A percentile compares a stretch with the other conserved stretches of the same genome.
Evolutionary conservation across 2,329 filamentous ascomycete genomes (phyloP).

Genomic region (Byssochlamys sp.): DNA sequence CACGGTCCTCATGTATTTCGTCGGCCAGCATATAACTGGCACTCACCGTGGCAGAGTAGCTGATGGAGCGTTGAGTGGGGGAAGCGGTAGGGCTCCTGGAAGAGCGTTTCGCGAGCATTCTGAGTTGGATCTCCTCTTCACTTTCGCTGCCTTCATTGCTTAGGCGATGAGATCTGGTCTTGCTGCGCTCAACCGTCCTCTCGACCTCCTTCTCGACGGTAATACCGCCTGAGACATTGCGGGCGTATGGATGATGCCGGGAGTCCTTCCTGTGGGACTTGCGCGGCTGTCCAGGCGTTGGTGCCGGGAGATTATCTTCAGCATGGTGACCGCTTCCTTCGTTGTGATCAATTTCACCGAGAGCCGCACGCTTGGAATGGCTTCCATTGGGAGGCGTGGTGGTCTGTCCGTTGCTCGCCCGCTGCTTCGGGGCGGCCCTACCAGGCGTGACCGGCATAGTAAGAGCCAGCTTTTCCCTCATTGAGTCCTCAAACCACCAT

Average conservation of each 20-base stretch:
- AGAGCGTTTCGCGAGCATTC: conserved; percentile 59
- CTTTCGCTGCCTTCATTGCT: conserved; percentile 55
- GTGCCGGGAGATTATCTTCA: conserved; percentile 86
- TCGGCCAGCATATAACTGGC: conserved; percentile 57
- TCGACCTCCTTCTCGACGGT: conserved; percentile 23
- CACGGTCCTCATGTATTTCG: conserved; percentile 55
- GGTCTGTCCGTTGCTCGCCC: conserved; percentile 58
- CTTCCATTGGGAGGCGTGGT: conserved; percentile 77
- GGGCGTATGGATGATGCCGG: conserved; percentile 63
- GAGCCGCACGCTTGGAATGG: conserved; percentile 65
- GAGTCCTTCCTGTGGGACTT: conserved; percentile 72
- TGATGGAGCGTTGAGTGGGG: conserved; percentile 57
- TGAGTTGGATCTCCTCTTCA: conserved; percentile 73
- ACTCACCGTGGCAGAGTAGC: conserved; percentile 64
- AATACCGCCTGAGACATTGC: conserved; percentile 42
- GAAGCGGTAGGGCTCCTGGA: conserved; percentile 57
- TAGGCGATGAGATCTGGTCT: conserved; percentile 44
- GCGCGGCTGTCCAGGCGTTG: conserved; percentile 87
- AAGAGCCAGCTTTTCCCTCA: conserved; percentile 72
- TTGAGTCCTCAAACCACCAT: conserved; percentile 76
- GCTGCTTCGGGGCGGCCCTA: conserved; percentile 48
- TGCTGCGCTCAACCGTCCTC: conserved; percentile 34
- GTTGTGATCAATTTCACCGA: conserved; percentile 90
- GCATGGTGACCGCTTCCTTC: conserved; percentile 38
- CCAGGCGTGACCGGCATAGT: conserved; percentile 48